A percentile compares a stretch with the other conserved stretches of the same genome.
These are phyloP conservation scores for Chlamydomonas sphaeroides DNA, from an alignment of 139 green algal genomes.

Conservation along the genomic window DNA sequence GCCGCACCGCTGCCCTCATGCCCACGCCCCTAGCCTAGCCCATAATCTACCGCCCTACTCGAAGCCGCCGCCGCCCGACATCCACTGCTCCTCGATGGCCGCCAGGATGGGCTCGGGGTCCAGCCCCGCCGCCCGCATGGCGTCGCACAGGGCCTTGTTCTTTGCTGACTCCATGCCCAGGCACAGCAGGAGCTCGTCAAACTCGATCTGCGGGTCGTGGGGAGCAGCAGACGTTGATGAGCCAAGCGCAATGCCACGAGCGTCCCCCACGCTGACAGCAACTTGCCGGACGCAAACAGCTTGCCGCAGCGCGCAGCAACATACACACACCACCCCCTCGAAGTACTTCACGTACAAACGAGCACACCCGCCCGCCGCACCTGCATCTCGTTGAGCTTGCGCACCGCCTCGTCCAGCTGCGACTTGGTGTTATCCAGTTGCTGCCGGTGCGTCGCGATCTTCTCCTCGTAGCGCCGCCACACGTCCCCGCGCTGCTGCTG, in stretches of 20 bases:
- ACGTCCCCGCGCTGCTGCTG: slow-evolving; percentile 5
- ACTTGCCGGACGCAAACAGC: too few relatives aligned
- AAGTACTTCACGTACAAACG: too few relatives aligned
- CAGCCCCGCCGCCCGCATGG: slow-evolving; percentile 18
- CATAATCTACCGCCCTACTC: neutral
- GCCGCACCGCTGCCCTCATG: neutral
- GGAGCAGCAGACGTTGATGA: too few relatives aligned
- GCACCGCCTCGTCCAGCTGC: slow-evolving; percentile 34
- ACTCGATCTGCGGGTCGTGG: slow-evolving; percentile 28
- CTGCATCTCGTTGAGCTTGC: slow-evolving; percentile 41
- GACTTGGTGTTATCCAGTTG: slow-evolving; percentile 33
- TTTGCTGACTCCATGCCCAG: slow-evolving; percentile 42
- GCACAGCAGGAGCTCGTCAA: slow-evolving; percentile 45
- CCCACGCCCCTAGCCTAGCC: neutral
- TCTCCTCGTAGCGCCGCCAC: slow-evolving; percentile 34
- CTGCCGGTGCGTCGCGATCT: slow-evolving; percentile 14
- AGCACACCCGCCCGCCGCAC: neutral
- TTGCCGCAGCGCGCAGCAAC: too few relatives aligned
- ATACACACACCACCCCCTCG: too few relatives aligned
- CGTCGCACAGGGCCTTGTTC: slow-evolving; percentile 38
- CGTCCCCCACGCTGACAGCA: too few relatives aligned
- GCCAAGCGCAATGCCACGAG: too few relatives aligned
- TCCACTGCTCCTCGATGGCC: slow-evolving; percentile 31
- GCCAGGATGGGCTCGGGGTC: slow-evolving; percentile 11
- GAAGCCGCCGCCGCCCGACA: too few relatives aligned